A percentile compares a stretch with the other conserved stretches of the same genome.
These are phyloP conservation scores for Cladosporium halotolerans DNA, from an alignment of 2,329 filamentous ascomycete species.

Conservation along the genomic window DNA sequence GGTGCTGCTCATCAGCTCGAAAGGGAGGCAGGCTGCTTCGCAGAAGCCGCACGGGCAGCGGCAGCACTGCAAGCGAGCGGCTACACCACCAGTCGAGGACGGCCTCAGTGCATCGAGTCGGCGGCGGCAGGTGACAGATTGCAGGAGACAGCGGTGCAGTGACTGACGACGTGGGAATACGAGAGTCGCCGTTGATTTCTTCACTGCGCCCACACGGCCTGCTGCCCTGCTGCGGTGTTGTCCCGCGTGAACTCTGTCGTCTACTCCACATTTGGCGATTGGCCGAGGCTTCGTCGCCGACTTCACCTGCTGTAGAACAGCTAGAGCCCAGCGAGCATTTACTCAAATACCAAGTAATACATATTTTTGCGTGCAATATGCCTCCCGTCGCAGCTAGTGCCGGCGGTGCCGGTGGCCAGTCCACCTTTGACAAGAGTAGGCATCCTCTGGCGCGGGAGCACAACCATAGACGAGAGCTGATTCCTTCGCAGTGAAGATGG, in stretches of 20 bases:
- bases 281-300: neutral
- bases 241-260: neutral
- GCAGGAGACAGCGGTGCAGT: neutral
- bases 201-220: neutral
- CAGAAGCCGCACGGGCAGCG: conserved; percentile 4
- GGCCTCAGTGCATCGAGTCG: conserved; percentile 3
- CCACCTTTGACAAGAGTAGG: conserved; percentile 66
- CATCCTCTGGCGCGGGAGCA: conserved; percentile 9
- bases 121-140: neutral
- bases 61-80: neutral
- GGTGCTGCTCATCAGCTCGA: too few relatives aligned
- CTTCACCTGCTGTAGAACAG: neutral
- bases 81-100: conserved; percentile 1
- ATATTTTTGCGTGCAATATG: conserved; percentile 18
- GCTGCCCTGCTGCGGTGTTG: neutral
- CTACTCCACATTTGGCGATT: neutral
- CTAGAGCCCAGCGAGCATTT: too few relatives aligned
- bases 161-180: neutral
- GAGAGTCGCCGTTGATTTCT: neutral
- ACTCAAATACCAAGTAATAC: too few relatives aligned
- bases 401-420: conserved; percentile 46
- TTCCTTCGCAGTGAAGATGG: conserved; percentile 75
- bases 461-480: conserved; percentile 13
- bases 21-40: conserved; percentile 2
- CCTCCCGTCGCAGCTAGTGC: conserved; percentile 24